A percentile compares a stretch with the other conserved stretches of the same genome.
These are phyloP conservation scores for Escallonia rubra DNA, from an alignment of 129 eudicot species.

Conservation along the genomic window DNA sequence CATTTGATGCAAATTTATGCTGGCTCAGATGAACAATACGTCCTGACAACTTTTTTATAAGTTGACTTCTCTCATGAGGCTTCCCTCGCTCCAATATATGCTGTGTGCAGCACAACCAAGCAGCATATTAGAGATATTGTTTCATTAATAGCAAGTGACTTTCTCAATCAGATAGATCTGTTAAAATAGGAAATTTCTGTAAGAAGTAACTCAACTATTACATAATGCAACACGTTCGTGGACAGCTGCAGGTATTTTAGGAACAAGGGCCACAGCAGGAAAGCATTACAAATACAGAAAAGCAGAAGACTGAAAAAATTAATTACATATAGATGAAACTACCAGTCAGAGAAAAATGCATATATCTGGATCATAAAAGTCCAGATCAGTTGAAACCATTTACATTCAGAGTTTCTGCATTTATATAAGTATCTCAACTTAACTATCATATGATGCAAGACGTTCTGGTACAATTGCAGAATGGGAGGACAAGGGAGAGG, in stretches of 20 bases:
- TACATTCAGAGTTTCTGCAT: too few relatives aligned
- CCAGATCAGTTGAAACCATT: too few relatives aligned
- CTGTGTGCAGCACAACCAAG: conserved; percentile 23
- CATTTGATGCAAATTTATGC: conserved; percentile 77
- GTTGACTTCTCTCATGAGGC: conserved; percentile 49
- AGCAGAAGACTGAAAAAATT: neutral
- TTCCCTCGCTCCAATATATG: conserved; percentile 68
- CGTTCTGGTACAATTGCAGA: too few relatives aligned
- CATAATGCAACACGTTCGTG: neutral
- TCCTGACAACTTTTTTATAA: conserved; percentile 42
- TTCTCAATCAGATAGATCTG: neutral
- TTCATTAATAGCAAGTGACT: neutral
- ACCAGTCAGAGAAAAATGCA: too few relatives aligned
- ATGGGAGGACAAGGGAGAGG: too few relatives aligned
- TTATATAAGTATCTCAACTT: too few relatives aligned
- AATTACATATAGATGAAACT: neutral
- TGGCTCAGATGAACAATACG: conserved; percentile 61
- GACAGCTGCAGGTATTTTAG: neutral
- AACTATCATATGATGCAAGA: too few relatives aligned
- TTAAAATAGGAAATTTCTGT: too few relatives aligned
- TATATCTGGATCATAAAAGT: too few relatives aligned
- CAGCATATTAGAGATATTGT: conserved; percentile 3
- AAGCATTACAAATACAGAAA: neutral
- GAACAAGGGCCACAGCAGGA: neutral
- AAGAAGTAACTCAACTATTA: neutral